Conservation (phyloP, 805 yeast genomes). For the Candida insectorum region DNA sequence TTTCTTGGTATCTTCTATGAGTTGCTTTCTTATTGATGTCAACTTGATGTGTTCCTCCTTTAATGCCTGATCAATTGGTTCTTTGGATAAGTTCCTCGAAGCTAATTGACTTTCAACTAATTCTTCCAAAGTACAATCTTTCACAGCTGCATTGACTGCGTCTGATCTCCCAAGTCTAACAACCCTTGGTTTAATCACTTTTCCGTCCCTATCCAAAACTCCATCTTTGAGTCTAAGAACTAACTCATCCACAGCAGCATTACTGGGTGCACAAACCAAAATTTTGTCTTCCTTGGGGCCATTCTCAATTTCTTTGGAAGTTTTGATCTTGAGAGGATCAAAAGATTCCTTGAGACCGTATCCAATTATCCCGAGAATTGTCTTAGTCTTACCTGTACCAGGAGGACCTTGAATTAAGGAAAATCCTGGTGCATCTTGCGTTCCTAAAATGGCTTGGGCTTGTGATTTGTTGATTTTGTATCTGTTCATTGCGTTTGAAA, state of each 20-base stretch:
- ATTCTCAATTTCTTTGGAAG: not conserved
- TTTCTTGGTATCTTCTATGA: slow-evolving; percentile 20
- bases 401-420: slow-evolving; percentile 98
- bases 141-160: slow-evolving; percentile 77
- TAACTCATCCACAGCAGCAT: slow-evolving; percentile 97
- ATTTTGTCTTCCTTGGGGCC: slow-evolving; percentile 44
- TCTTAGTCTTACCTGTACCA: slow-evolving; percentile 98
- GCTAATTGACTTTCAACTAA: slow-evolving; percentile 64
- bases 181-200: slow-evolving; percentile 54
- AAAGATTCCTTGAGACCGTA: slow-evolving; percentile 46
- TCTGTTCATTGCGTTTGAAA: slow-evolving; percentile 40
- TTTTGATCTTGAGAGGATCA: slow-evolving; percentile 14
- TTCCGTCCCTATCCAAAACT: slow-evolving; percentile 54
- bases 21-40: slow-evolving; percentile 53
- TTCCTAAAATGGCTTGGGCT: slow-evolving; percentile 81
- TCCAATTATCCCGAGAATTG: slow-evolving; percentile 89
- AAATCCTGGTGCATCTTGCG: slow-evolving; percentile 69
- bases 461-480: slow-evolving; percentile 82
- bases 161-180: slow-evolving; percentile 91
- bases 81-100: slow-evolving; percentile 17
- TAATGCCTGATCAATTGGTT: slow-evolving; percentile 38
- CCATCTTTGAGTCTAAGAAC: slow-evolving; percentile 79
- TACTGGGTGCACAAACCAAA: slow-evolving; percentile 94
- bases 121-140: slow-evolving; percentile 82
- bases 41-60: slow-evolving; percentile 50